phyloP scores from a whole-genome alignment of 768 basidiomycete genomes.

The Pulveroboletus sp. region DNA sequence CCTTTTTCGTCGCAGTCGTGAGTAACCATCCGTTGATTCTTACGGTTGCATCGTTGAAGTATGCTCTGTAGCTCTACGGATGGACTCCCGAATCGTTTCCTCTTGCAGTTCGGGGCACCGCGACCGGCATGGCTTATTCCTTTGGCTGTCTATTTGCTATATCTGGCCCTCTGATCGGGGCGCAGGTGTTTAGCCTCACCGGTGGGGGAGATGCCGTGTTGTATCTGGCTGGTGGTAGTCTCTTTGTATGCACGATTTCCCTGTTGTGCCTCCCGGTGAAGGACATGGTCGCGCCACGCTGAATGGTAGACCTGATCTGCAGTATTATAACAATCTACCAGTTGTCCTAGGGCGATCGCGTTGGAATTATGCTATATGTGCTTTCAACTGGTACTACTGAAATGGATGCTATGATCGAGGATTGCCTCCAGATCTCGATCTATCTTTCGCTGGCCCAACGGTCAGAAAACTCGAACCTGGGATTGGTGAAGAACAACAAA shows the following conservation, averaged over 20 bases:
- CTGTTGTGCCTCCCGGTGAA: constrained; percentile 6
- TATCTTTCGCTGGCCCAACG: no score
- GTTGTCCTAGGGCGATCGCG: no score
- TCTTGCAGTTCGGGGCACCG: constrained; percentile 12
- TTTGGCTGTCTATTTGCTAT: constrained; percentile 4
- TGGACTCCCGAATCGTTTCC: constrained; percentile 20
- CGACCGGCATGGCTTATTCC: constrained; percentile 4
- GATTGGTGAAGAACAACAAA: no score
- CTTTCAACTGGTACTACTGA: no score
- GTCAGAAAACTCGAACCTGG: no score
- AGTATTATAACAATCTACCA: no score
- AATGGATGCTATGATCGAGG: no score
- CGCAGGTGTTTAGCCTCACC: neutral
- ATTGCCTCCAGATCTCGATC: no score
- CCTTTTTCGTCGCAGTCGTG: constrained; percentile 10
- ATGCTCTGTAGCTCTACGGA: constrained; percentile 8
- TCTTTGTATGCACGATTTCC: constrained; percentile 9
- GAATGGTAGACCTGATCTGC: no score
- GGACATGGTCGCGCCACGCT: constrained; percentile 14
- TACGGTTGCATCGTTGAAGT: neutral
- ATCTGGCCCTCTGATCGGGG: neutral
- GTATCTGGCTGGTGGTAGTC: constrained; percentile 11
- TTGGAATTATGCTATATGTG: no score
- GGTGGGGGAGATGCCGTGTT: constrained; percentile 7
- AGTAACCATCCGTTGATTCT: neutral